These are phyloP conservation scores for Crithidia mellificae DNA, from an alignment of 208 protist species.

Conservation along the genomic window DNA sequence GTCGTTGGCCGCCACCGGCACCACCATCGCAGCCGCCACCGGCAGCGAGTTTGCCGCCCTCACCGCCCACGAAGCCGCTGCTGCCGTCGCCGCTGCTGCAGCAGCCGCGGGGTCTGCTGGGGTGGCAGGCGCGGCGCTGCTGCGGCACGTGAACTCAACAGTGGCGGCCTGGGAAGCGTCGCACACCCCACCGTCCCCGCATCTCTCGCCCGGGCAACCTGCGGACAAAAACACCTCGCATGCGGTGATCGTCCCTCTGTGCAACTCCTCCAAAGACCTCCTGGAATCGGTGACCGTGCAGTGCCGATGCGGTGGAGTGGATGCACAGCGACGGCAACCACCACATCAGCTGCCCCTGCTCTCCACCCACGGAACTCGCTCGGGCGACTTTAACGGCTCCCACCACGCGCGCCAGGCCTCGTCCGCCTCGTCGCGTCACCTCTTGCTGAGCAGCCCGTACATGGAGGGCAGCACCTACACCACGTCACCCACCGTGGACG, in stretches of 20 bases:
- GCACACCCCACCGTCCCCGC: neutral
- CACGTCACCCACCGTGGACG: neutral
- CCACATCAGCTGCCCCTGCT: neutral
- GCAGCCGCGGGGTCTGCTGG: no score
- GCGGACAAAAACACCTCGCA: no score
- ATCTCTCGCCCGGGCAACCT: no score
- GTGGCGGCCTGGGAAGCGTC: neutral
- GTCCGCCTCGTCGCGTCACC: conserved; percentile 12
- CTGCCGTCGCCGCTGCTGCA: neutral
- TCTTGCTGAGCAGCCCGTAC: neutral
- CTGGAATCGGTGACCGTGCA: conserved; percentile 11
- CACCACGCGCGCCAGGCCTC: conserved; percentile 8
- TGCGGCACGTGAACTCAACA: no score
- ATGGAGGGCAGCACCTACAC: conserved; percentile 1
- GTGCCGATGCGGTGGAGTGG: neutral
- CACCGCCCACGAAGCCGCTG: neutral
- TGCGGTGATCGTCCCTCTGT: conserved; percentile 3
- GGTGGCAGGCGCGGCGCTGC: no score
- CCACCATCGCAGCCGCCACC: neutral
- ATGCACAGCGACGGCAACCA: neutral
- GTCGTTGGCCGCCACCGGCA: neutral
- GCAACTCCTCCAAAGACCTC: conserved; percentile 1
- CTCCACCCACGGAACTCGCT: neutral
- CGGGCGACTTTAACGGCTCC: neutral
- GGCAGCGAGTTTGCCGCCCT: neutral